Conservation (phyloP, 805 yeast species). For the Wickerhamomyces silvicola region DNA sequence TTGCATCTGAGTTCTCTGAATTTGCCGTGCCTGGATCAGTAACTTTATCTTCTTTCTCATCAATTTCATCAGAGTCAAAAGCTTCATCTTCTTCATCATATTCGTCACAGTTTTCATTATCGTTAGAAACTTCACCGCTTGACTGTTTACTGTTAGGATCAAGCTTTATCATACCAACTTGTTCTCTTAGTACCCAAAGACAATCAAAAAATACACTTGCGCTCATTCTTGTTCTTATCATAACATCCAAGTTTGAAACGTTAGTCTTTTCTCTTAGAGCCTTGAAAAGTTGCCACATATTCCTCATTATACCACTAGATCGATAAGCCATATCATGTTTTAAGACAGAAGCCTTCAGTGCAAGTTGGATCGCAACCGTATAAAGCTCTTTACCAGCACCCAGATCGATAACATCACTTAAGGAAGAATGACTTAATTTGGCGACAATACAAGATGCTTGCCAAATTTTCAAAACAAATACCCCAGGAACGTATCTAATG, state of each 20-base stretch:
- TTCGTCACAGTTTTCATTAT: conserved; percentile 20
- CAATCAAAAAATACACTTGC: conserved; percentile 92
- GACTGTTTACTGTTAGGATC: conserved; percentile 22
- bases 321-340: conserved; percentile 92
- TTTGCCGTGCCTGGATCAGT: conserved; percentile 28
- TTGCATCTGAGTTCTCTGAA: conserved; percentile 28
- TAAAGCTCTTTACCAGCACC: conserved; percentile 67
- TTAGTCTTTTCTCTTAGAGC: conserved; percentile 47
- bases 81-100: conserved; percentile 20
- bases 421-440: conserved; percentile 69
- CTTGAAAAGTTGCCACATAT: conserved; percentile 84
- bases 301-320: conserved; percentile 88
- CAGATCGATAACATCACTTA: conserved; percentile 59
- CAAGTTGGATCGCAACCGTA: conserved; percentile 56
- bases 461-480: conserved; percentile 78
- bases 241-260: conserved; percentile 37
- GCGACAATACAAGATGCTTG: conserved; percentile 85
- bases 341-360: conserved; percentile 74
- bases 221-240: conserved; percentile 78
- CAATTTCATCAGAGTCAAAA: conserved; percentile 6
- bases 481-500: conserved; percentile 76
- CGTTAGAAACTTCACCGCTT: conserved; percentile 7
- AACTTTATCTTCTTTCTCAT: conserved; percentile 2
- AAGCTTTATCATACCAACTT: conserved; percentile 77
- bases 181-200: conserved; percentile 74